phyloP scores from a whole-genome alignment of 192 early-diverging fungal genomes.

The Phlyctochytrium arcticum region DNA sequence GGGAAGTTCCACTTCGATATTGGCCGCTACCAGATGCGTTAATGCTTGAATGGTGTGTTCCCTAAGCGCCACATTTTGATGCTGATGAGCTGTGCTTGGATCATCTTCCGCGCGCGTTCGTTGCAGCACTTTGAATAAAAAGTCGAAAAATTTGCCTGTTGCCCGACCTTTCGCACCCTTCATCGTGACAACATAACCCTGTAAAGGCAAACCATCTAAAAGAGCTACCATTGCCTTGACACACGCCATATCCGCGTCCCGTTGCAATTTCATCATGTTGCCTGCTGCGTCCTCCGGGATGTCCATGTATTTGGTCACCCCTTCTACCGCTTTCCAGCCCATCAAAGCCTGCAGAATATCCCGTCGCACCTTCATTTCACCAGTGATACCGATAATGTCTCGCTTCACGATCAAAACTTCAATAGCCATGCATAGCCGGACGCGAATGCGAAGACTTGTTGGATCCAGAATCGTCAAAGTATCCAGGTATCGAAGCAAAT shows the following conservation, averaged over 20 bases:
- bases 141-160: slow-evolving; percentile 71
- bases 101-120: slow-evolving; percentile 5
- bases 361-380: slow-evolving; percentile 72
- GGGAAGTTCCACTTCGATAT: slow-evolving; percentile 88
- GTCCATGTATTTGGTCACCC: slow-evolving; percentile 7
- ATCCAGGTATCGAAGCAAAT: slow-evolving; percentile 70
- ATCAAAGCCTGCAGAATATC: slow-evolving; percentile 67
- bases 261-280: slow-evolving; percentile 50
- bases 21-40: slow-evolving; percentile 85
- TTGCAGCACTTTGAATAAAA: slow-evolving; percentile 72
- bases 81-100: not conserved
- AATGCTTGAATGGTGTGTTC: slow-evolving; percentile 86
- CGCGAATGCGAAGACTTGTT: slow-evolving; percentile 61
- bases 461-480: slow-evolving; percentile 38
- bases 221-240: slow-evolving; percentile 71
- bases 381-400: slow-evolving; percentile 65
- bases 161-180: slow-evolving; percentile 58
- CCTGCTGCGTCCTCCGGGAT: not conserved
- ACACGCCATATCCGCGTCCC: slow-evolving; percentile 73
- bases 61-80: slow-evolving; percentile 53
- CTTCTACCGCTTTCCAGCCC: slow-evolving; percentile 56
- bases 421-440: slow-evolving; percentile 71
- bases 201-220: slow-evolving; percentile 67
- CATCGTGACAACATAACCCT: slow-evolving; percentile 36
- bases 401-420: slow-evolving; percentile 72